Evolutionary conservation across 2,329 filamentous ascomycete genomes (phyloP), one percentile per base, ranked within the genome.

Genomic region (Neofusicoccum cordaticola): DNA sequence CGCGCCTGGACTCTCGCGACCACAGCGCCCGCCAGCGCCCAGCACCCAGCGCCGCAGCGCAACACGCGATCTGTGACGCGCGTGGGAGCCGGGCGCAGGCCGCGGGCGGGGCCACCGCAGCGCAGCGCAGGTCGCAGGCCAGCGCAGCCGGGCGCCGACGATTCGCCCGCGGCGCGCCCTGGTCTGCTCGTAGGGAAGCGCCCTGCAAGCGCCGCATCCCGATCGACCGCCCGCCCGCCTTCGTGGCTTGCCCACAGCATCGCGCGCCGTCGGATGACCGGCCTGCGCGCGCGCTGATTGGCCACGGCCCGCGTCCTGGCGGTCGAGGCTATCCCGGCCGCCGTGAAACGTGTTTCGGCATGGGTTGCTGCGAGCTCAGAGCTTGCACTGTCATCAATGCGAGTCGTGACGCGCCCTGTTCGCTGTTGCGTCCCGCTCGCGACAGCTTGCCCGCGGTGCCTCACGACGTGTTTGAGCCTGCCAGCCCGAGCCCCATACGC

Each of bases 271-370:
- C 52, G 52, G 37, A 56, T 42, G 52, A 42, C 51, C 15, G 51
- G 31, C 50, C 35, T 19, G 8, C 8, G 35, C 19, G 6, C 19
- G 19, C 13, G 22, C 12, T 60, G 41, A 45, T 35, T 47, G 56
- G 9, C 15, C 3, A n/a, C 3, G 4, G 27, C 27, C 4, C 27
- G 53, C 17, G 17, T 17, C 19, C 48, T 1, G 7, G 37, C 53
- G 22, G 22, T 31, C 27, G 27, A 31, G 27, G 35, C 22, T 41
- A n/a, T 41, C 53, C 22, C 9, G 22, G 39, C 19, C 19, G 13
- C 8, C 34, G 19, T 60, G 56, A 60, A 60, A 60, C 56, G 56
- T 60, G 56, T 60, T 60, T 60, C 41, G 42, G 56, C 56, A 60
- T 60, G 56, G 53, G 41, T 31, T 56, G 35, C 50, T 50, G 12